phyloP scores from a whole-genome alignment of 176 grass and related monocot species.

The Zoysia japonica region DNA sequence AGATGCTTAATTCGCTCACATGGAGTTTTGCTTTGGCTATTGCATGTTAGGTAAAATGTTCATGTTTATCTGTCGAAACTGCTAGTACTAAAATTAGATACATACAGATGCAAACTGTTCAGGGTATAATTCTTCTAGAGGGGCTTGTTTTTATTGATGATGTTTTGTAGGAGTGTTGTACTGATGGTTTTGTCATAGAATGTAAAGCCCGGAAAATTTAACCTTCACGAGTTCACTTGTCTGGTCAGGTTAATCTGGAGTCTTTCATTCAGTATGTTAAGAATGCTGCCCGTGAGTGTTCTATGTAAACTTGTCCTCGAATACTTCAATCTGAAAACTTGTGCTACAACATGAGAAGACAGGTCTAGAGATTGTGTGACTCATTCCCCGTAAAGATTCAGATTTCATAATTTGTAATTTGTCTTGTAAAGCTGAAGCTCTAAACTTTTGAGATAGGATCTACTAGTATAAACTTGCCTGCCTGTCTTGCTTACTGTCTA shows the following conservation, averaged over 20 bases:
- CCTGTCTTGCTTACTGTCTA: neutral
- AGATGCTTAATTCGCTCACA: slow-evolving; percentile 21
- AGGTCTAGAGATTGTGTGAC: slow-evolving; percentile 5
- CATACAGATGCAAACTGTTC: neutral
- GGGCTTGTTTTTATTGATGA: neutral
- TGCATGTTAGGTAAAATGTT: neutral
- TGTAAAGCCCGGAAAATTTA: slow-evolving; percentile 1
- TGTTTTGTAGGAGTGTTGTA: neutral
- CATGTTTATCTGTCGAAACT: neutral
- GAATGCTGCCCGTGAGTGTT: slow-evolving; percentile 1
- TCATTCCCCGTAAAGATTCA: neutral
- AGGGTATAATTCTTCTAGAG: slow-evolving; percentile 8
- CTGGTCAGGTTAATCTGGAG: neutral
- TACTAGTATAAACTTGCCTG: neutral
- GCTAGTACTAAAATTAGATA: slow-evolving; percentile 5
- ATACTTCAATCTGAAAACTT: slow-evolving; percentile 2
- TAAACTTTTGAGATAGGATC: neutral
- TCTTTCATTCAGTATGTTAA: neutral
- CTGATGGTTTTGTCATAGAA: neutral
- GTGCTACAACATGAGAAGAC: neutral
- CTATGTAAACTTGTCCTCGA: neutral
- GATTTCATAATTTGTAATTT: neutral
- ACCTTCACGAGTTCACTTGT: neutral
- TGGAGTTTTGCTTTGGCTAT: neutral
- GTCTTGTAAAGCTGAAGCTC: neutral